Evolutionary conservation across 495 filamentous ascomycete species (phyloP).

Genomic region (Staphylotrichum longicolle): DNA sequence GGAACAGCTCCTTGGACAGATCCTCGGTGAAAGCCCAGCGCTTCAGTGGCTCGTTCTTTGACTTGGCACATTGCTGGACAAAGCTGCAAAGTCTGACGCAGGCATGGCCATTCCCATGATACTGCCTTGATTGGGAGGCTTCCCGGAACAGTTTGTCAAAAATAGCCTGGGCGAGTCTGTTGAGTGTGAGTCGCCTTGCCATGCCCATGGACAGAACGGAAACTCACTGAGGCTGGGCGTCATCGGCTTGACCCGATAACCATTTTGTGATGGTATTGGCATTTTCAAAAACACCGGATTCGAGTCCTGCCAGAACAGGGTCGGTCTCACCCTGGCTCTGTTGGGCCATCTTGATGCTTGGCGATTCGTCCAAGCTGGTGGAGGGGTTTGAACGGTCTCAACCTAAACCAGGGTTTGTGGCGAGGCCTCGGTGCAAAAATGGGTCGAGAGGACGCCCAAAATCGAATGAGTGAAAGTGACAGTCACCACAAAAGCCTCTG

Average conservation of each 20-base stretch:
- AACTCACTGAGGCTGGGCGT: slow-evolving; percentile 24
- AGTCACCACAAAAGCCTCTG: neutral
- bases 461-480: neutral
- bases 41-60: slow-evolving; percentile 38
- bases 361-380: neutral
- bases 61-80: slow-evolving; percentile 53
- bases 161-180: slow-evolving; percentile 31
- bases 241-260: slow-evolving; percentile 26
- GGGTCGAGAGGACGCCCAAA: neutral
- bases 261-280: slow-evolving; percentile 37
- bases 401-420: neutral
- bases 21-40: slow-evolving; percentile 49
- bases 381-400: neutral
- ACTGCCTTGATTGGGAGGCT: slow-evolving; percentile 45
- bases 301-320: slow-evolving; percentile 15
- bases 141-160: slow-evolving; percentile 43
- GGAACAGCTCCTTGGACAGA: slow-evolving; percentile 60
- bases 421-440: neutral
- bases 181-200: slow-evolving; percentile 13
- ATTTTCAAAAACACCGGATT: slow-evolving; percentile 29
- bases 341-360: slow-evolving; percentile 17
- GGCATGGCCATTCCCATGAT: slow-evolving; percentile 38
- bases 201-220: too few relatives aligned
- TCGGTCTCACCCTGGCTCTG: neutral
- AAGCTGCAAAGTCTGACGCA: slow-evolving; percentile 55